Evolutionary conservation across 352 stramenopile genomes (phyloP), one percentile per base, ranked within the genome.

Genomic region (Phytophthora cactorum): DNA sequence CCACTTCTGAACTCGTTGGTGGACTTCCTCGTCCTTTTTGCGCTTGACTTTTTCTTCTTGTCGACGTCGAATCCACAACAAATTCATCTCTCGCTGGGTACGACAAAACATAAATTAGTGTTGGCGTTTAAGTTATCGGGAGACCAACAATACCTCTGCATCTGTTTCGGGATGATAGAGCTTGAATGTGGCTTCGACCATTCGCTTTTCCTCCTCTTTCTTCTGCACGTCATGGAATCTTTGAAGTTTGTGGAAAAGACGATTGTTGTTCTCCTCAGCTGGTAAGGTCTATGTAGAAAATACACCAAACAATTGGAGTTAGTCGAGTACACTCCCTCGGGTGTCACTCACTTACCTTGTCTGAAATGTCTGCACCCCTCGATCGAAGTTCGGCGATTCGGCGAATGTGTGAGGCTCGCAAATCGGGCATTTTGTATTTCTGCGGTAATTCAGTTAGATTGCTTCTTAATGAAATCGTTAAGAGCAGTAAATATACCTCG

Each of bases 401-500:
- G 11, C 84, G 84, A 49, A 90, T 87, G 45, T 93, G 84, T 8
- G 82, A 91, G 2, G 81, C 79, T 38, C 79, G 67, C 15, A 91
- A 67, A 39, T 93, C 70, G 2, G 81, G 84, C 66, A 83, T 81
- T 62, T 76, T 85, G 59, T 88, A 93, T 69, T 66, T 75, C 74
- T 91, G 32, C 7, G 17, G 44, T 3, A 56, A 34, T 47, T 14
- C 17, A 31, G 22, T 45, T 32, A 46, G 32, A 46, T 44, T 17
- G 8, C 2, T 8, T 53, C 12, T 44, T 22, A 22, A 22, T 5
- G 32, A 38, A 38, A 38, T 9, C 32, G 11, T 38, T 39, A 38
- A 36, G 28, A 52, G 2, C 14, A 46, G 11, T 12, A 52, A 46
- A 55, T 9, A 6, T 58, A 75, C 68, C 63, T 85, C 69, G 25